Evolutionary conservation across 2,329 filamentous ascomycete genomes (phyloP), one percentile per base, ranked within the genome.

Genomic region (Byssochlamys sp.): DNA sequence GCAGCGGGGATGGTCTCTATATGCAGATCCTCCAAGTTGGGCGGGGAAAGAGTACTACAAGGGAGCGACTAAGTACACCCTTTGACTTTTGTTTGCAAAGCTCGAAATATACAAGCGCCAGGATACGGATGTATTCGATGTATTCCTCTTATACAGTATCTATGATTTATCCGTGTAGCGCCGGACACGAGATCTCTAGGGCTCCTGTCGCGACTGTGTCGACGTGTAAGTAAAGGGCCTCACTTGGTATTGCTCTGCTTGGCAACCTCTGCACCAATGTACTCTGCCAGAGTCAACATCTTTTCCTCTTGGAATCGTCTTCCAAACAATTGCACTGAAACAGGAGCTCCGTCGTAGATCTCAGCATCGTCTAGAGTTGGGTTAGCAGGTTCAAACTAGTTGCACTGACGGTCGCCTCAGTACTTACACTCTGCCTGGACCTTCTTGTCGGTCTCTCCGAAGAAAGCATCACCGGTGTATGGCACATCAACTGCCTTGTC

Each of bases 241-340:
- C 14, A 45, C 4, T 31, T 5, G 39, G 14, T 14, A 19, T 28
- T 51, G n/a, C 2, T 28, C 12, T 51, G 25, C 49, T 53, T 51
- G 49, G 28, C 55, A 55, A 67, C 58, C 50, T 64, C 63, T 6
- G 60, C 59, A 1, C 69, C 66, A 31, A 77, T 60, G 59, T 77
- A 73, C 57, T 78, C 75, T 1, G 74, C 75, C 58, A 79, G 65
- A 0, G 73, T 73, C 57, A 78, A 65, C 50, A 79, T 71, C 63
- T 80, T 81, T 67, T 81, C 79, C 62, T 81, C 79, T 56, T 80
- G 74, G 55, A 78, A 73, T 49, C 77, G 73, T n/a, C 79, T 69
- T 4, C 73, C 77, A 5, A 81, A 70, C 31, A 81, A 63, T 63
- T 81, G 78, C 9, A 81, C 58, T 3, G 73, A 73, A 3, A 80